phyloP scores from a whole-genome alignment of 257 asterid genomes.

The Solanum sejunctum region DNA sequence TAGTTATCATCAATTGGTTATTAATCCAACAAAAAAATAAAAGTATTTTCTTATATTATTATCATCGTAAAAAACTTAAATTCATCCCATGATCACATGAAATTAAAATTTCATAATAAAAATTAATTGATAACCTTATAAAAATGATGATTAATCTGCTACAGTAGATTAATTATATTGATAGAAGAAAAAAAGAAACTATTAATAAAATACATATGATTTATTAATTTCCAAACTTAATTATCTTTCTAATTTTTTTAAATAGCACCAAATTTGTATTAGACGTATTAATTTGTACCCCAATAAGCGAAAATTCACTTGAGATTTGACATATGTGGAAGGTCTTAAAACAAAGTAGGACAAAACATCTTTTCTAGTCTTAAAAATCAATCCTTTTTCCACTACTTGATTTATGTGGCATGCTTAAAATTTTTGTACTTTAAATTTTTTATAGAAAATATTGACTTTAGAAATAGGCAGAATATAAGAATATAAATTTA shows the following conservation, averaged over 20 bases:
- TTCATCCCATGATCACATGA: not conserved
- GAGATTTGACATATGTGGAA: not conserved
- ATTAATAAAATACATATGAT: not conserved
- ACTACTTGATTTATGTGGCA: not conserved
- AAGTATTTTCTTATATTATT: not conserved
- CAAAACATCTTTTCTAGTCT: no score
- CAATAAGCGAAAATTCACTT: not conserved
- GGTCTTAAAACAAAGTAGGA: no score
- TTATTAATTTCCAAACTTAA: not conserved
- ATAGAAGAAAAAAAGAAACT: not conserved
- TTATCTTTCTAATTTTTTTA: not conserved
- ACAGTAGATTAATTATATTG: not conserved
- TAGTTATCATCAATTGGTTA: no score
- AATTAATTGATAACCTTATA: not conserved
- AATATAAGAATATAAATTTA: not conserved
- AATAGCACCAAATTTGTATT: not conserved
- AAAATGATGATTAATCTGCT: not conserved
- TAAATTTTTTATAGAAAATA: not conserved
- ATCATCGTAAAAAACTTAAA: not conserved
- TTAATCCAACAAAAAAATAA: no score
- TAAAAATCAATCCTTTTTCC: not conserved
- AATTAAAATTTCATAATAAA: not conserved
- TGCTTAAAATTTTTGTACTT: accelerated
- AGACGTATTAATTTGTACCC: not conserved
- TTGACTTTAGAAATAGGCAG: accelerated